A percentile compares a stretch with the other conserved stretches of the same genome.
These are phyloP conservation scores for Phytophthora pinifolia DNA, from an alignment of 352 stramenopile genomes.

Conservation along the genomic window DNA sequence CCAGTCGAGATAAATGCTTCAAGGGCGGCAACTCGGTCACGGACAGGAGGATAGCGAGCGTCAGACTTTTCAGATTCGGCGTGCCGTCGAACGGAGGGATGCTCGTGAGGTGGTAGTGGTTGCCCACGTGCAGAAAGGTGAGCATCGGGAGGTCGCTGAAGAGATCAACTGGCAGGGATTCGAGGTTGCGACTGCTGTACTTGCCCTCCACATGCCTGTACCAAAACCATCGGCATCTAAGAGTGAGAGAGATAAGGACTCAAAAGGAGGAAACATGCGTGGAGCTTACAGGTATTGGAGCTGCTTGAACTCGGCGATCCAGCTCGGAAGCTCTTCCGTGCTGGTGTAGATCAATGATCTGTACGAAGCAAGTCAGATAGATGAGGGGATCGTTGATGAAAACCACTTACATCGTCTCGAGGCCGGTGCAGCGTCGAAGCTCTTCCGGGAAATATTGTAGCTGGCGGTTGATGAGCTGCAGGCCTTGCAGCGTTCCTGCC, in stretches of 20 bases:
- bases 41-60: slow-evolving; percentile 14
- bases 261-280: background rate
- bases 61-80: slow-evolving; percentile 12
- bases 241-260: background rate
- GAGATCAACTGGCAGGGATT: slow-evolving; percentile 4
- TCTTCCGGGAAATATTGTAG: slow-evolving; percentile 15
- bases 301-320: slow-evolving; percentile 15
- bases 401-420: slow-evolving; percentile 4
- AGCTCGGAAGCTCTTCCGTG: slow-evolving; percentile 15
- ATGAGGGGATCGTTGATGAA: too few species aligned
- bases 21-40: slow-evolving; percentile 16
- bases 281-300: slow-evolving; percentile 15
- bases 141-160: slow-evolving; percentile 18
- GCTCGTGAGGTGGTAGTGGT: slow-evolving; percentile 9
- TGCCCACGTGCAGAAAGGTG: slow-evolving; percentile 19
- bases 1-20: slow-evolving; percentile 6
- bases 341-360: slow-evolving; percentile 24
- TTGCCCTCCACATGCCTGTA: slow-evolving; percentile 23
- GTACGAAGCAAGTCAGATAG: background rate
- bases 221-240: too few species aligned
- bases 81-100: slow-evolving; percentile 14
- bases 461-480: slow-evolving; percentile 24
- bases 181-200: slow-evolving; percentile 16
- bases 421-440: slow-evolving; percentile 3
- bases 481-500: slow-evolving; percentile 8